Percentiles rank a stretch among this genome's conserved stretches.
Conservation (phyloP, 148 eudicot genomes). For the Amaranthus palmeri region DNA sequence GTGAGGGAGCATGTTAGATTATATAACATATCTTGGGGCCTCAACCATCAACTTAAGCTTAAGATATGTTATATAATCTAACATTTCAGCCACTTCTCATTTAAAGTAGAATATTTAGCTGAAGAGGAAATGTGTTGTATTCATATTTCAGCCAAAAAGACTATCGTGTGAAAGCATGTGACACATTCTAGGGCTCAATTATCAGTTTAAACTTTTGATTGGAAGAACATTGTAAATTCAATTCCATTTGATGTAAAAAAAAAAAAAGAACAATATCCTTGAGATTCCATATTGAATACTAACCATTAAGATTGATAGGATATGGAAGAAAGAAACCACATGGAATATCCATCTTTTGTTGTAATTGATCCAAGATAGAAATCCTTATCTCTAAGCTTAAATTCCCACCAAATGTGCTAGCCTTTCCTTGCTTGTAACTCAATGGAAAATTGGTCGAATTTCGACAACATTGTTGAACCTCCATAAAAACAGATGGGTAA, state of each 20-base stretch:
- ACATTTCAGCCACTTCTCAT: too few relatives aligned
- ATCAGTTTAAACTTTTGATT: too few relatives aligned
- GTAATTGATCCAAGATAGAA: constrained; percentile 48
- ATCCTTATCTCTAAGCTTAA: constrained; percentile 44
- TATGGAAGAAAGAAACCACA: constrained; percentile 78
- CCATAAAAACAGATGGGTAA: constrained; percentile 51
- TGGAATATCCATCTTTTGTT: constrained; percentile 41
- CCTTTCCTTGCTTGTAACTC: constrained; percentile 52
- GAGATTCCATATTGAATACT: constrained; percentile 17
- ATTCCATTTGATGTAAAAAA: background rate
- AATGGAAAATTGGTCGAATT: constrained; percentile 30
- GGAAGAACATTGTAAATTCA: background rate
- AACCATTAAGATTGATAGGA: constrained; percentile 55
- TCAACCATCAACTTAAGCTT: too few relatives aligned
- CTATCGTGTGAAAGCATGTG: too few relatives aligned
- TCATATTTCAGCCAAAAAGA: too few relatives aligned
- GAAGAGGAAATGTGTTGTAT: too few relatives aligned
- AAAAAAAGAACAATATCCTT: background rate
- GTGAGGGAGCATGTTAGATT: too few relatives aligned
- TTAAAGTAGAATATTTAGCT: too few relatives aligned
- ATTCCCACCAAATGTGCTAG: constrained; percentile 64
- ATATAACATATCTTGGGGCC: too few relatives aligned
- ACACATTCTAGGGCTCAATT: too few relatives aligned
- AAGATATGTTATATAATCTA: too few relatives aligned
- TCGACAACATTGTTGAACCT: constrained; percentile 35